Evolutionary conservation across 805 yeast genomes (phyloP).

Genomic region (Saturnispora serradocipensis): DNA sequence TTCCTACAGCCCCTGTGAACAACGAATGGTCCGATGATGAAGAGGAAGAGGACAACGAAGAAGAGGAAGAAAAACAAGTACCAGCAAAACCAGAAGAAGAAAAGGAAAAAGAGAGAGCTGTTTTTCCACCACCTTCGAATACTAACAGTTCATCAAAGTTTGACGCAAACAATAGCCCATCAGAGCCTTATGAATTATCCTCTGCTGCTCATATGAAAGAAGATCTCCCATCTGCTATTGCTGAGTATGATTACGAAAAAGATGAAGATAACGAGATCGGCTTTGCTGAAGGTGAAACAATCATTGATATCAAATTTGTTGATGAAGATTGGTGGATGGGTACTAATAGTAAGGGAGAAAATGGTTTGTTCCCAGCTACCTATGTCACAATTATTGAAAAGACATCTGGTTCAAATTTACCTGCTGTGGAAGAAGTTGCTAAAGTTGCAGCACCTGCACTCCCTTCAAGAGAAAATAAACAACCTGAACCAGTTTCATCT

Average conservation of each 20-base stretch:
- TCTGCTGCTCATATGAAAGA: slow-evolving; percentile 9
- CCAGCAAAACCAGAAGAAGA: slow-evolving; percentile 9
- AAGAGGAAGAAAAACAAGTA: neutral
- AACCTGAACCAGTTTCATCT: slow-evolving; percentile 16
- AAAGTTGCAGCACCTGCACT: slow-evolving; percentile 13
- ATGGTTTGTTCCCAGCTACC: slow-evolving; percentile 49
- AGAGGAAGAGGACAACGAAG: slow-evolving; percentile 11
- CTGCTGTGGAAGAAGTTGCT: slow-evolving; percentile 1
- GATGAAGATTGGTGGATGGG: slow-evolving; percentile 69
- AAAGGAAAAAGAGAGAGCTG: slow-evolving; percentile 15
- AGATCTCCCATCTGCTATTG: slow-evolving; percentile 46
- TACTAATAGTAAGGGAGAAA: slow-evolving; percentile 31
- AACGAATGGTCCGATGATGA: slow-evolving; percentile 12
- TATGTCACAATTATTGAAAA: slow-evolving; percentile 36
- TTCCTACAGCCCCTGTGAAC: slow-evolving; percentile 15
- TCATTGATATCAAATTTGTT: slow-evolving; percentile 56
- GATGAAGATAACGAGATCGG: slow-evolving; percentile 72
- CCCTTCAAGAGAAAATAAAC: slow-evolving; percentile 13
- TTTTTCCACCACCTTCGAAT: slow-evolving; percentile 19
- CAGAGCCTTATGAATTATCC: slow-evolving; percentile 7
- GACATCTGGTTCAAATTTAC: neutral
- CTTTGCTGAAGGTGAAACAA: slow-evolving; percentile 55
- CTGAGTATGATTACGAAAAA: slow-evolving; percentile 69
- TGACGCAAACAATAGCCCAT: slow-evolving; percentile 8
- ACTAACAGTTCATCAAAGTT: slow-evolving; percentile 10